Percentiles rank a stretch among this genome's conserved stretches.
Evolutionary conservation across 768 basidiomycete genomes (phyloP).

Genomic region (Leucogyrophana mollusca): DNA sequence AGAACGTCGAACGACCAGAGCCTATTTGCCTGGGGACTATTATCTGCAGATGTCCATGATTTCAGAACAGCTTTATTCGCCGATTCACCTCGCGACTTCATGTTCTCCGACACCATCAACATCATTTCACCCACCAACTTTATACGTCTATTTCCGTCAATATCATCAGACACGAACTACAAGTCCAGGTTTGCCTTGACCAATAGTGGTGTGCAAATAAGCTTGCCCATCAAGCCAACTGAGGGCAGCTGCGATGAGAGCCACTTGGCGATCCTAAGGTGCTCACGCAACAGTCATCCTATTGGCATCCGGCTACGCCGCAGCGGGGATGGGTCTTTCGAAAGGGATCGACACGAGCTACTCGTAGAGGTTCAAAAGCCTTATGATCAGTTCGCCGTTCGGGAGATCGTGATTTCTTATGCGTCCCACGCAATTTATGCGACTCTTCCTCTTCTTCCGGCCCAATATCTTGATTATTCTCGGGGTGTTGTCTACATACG

Average conservation of each 20-base stretch:
- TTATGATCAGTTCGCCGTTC: no score
- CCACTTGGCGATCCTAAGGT: no score
- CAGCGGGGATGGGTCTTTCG: no score
- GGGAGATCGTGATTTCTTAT: no score
- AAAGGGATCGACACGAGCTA: no score
- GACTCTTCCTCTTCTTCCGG: no score
- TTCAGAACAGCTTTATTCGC: slow-evolving; percentile 21
- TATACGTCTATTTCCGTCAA: background rate
- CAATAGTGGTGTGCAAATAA: slow-evolving; percentile 21
- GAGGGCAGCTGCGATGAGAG: slow-evolving; percentile 14
- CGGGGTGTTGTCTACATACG: no score
- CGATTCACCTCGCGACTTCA: slow-evolving; percentile 13
- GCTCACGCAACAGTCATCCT: no score
- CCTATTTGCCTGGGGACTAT: slow-evolving; percentile 22
- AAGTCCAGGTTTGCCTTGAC: slow-evolving; percentile 14
- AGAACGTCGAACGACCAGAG: slow-evolving; percentile 19
- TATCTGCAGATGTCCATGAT: background rate
- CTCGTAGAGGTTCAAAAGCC: no score
- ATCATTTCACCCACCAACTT: background rate
- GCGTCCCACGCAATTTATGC: no score
- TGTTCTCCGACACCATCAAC: background rate
- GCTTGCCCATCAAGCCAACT: slow-evolving; percentile 16
- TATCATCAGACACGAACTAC: slow-evolving; percentile 10
- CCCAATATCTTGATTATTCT: no score
- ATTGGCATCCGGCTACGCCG: no score